A percentile compares a stretch with the other conserved stretches of the same genome.
These are phyloP conservation scores for Russula compacta DNA, from an alignment of 768 basidiomycete species.

Conservation along the genomic window DNA sequence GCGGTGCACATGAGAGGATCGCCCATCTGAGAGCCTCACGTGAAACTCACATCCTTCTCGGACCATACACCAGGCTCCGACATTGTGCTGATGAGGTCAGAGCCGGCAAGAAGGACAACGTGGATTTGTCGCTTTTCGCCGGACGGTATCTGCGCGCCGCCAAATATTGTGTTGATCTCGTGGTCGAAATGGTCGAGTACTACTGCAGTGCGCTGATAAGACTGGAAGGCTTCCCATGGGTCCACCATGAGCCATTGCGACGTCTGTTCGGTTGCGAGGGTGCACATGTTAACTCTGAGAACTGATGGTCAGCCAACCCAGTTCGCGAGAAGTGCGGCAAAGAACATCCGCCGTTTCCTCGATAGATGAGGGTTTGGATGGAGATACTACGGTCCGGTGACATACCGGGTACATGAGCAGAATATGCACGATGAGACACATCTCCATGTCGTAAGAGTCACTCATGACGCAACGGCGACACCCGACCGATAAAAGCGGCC, in stretches of 20 bases:
- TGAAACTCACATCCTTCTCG: constrained; percentile 72
- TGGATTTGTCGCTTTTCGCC: constrained; percentile 69
- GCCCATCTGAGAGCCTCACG: constrained; percentile 4
- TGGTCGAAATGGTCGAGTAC: constrained; percentile 97
- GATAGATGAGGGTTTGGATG: background rate
- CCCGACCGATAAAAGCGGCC: background rate
- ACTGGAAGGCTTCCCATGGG: constrained; percentile 93
- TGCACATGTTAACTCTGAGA: constrained; percentile 76
- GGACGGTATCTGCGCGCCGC: constrained; percentile 67
- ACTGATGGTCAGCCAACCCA: background rate
- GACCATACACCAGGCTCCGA: constrained; percentile 98
- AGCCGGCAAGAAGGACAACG: constrained; percentile 95
- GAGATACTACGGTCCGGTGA: background rate
- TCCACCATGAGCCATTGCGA: constrained; percentile 96
- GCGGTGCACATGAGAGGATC: constrained; percentile 8
- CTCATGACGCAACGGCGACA: background rate
- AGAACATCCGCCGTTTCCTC: background rate
- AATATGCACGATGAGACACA: background rate
- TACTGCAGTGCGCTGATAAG: constrained; percentile 92
- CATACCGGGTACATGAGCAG: background rate
- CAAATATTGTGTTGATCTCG: constrained; percentile 79
- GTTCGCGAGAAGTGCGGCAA: background rate
- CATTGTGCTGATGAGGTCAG: constrained; percentile 96
- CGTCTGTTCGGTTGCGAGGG: constrained; percentile 81
- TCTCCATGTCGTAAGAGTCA: background rate